Evolutionary conservation across 2,329 filamentous ascomycete genomes (phyloP), one percentile per base, ranked within the genome.

Genomic region (Penicillium sp.): DNA sequence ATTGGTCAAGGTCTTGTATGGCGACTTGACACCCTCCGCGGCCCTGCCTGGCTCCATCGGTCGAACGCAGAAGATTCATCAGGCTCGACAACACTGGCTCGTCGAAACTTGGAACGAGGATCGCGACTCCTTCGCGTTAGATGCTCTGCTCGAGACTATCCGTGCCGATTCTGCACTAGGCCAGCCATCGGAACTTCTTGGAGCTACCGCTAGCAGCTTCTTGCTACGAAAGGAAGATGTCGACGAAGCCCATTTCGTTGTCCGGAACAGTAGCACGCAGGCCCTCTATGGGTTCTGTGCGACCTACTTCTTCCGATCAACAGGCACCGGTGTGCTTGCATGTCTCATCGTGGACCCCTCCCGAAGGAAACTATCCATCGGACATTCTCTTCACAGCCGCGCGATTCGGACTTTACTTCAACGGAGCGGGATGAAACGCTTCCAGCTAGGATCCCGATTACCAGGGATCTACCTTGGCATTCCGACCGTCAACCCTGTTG

Each of bases 81-180:
- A 95, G 66, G 92, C 91, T n/a, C 86, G 90, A 59, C 92, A 96
- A 68, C 91, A 95, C 66, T 97, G 93, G 93, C 84, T 97, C 1
- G 92, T 97, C 0, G 93, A 97, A 69, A 86, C 84, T 45, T 97
- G 92, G 77, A 89, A 92, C 66, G 86, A 88, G 57, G 86, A 90
- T 39, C 83, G 92, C 55, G 93, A 97, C 69, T 80, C 82, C 2
- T 78, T 83, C 47, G 89, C 87, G 0, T 79, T 97, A 6, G 86
- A 93, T 58, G 86, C 84, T n/a, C 80, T 97, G 9, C 81, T 96
- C 47, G 84, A 84, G 54, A 81, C 85, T 4, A 81, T 93, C 3
- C 85, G 88, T 45, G 87, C 90, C 58, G 84, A 71, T 72, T 66
- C 62, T 53, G 49, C 84, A 1, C 86, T 87, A 0, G 85, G 84